Percentiles rank a stretch among this genome's conserved stretches.
These are phyloP conservation scores for Suhomyces kilbournensis DNA, from an alignment of 805 yeast species.

Conservation along the genomic window DNA sequence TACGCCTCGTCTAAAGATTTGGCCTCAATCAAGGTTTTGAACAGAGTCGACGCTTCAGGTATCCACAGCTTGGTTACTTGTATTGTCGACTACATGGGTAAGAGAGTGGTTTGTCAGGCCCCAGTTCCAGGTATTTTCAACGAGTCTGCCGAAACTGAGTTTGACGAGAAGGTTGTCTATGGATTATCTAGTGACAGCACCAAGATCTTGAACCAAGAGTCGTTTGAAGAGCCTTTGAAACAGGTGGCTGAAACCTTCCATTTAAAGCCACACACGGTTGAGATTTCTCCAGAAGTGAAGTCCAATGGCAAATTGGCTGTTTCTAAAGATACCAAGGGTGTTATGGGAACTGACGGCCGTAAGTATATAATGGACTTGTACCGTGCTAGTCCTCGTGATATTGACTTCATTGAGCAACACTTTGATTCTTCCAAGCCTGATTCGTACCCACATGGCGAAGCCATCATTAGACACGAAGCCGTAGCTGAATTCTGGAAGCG, in stretches of 20 bases:
- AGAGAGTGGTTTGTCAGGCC: slow-evolving; percentile 84
- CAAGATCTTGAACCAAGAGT: slow-evolving; percentile 46
- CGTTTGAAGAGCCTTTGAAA: slow-evolving; percentile 55
- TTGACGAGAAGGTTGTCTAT: slow-evolving; percentile 57
- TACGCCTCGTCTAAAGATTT: slow-evolving; percentile 78
- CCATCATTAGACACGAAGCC: slow-evolving; percentile 81
- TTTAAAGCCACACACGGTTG: slow-evolving; percentile 64
- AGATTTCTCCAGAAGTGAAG: slow-evolving; percentile 42
- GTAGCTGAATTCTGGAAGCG: slow-evolving; percentile 86
- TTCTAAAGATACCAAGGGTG: slow-evolving; percentile 80
- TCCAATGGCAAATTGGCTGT: slow-evolving; percentile 52
- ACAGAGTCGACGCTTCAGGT: slow-evolving; percentile 59
- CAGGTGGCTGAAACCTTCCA: slow-evolving; percentile 74
- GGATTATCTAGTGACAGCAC: slow-evolving; percentile 68
- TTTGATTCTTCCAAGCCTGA: slow-evolving; percentile 35
- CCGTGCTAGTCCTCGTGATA: slow-evolving; percentile 81
- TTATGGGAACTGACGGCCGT: slow-evolving; percentile 81
- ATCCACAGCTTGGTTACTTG: slow-evolving; percentile 74
- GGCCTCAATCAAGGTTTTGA: slow-evolving; percentile 64
- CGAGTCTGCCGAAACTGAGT: slow-evolving; percentile 38
- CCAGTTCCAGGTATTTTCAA: slow-evolving; percentile 91
- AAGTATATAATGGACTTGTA: slow-evolving; percentile 80
- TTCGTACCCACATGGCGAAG: slow-evolving; percentile 81
- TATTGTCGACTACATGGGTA: slow-evolving; percentile 88
- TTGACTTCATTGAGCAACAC: slow-evolving; percentile 65